Evolutionary conservation across 192 early-diverging fungal genomes (phyloP), one percentile per base, ranked within the genome.

Genomic region (Linnemannia zychae): DNA sequence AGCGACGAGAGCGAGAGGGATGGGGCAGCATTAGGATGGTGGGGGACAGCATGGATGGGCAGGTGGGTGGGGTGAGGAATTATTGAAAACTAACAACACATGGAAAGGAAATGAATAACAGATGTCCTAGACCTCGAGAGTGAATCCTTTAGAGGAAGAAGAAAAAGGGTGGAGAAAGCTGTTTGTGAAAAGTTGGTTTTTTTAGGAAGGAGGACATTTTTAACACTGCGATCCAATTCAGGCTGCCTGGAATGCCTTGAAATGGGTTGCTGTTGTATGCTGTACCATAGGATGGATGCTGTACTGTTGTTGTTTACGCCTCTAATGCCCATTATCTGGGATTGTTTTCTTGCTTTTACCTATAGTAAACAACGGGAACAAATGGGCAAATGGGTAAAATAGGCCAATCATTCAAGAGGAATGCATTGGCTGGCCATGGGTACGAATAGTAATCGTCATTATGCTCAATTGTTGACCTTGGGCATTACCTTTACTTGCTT

Each of bases 111-210:
- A 57, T 4, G 2, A 52, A 57, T 3, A 57, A 57, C 49, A 1
- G 22, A 9, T n/a, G 28, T 44, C 40, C 57, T 15, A 4, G 24
- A 1, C 28, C 40, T 44, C 9, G 40, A 12, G 52, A 57, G 12
- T 63, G 57, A 24, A n/a, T 1, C 24, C 2, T 20, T n/a, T 24
- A 60, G 24, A 12, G 53, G 24, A 60, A 9, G 7, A 28, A 60
- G 24, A 28, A 60, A 49, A 15, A 15, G 11, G 57, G 28, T 63
- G 57, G 57, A 63, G 28, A 63, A 63, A 63, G 57, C 57, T 31
- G 57, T 63, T 60, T 63, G 28, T 31, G 9, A 63, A 63, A 63
- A 63, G 57, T 63, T 63, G 57, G n/a, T 31, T 63, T 63, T 63
- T 63, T 63, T 63, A 63, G 28, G 24, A 12, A 63, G 31, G 9